Evolutionary conservation across 1,284 basidiomycete species (phyloP).

Genomic region (Trametes pubescens): DNA sequence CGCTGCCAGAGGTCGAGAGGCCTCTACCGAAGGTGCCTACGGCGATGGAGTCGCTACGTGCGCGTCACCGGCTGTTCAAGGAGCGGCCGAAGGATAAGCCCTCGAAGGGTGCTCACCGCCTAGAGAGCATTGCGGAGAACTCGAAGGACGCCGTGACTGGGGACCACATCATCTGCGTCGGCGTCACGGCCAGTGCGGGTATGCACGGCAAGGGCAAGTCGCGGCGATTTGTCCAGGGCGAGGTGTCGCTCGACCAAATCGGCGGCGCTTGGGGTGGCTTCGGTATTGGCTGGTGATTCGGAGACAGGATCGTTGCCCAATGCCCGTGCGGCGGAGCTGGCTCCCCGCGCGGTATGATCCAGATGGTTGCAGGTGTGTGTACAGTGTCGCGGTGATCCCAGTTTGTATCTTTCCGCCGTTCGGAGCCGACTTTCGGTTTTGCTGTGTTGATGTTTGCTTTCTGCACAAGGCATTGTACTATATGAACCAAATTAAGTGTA

Average conservation of each 20-base stretch:
- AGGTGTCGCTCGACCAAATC: slow-evolving; percentile 33
- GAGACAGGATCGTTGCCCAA: not conserved
- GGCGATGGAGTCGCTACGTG: slow-evolving; percentile 4
- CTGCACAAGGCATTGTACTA: slow-evolving; percentile 2
- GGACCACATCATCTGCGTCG: slow-evolving; percentile 27
- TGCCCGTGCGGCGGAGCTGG: slow-evolving; percentile 16
- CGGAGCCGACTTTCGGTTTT: not conserved
- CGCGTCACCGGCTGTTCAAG: slow-evolving; percentile 25
- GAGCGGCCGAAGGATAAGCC: slow-evolving; percentile 27
- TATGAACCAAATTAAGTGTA: not conserved
- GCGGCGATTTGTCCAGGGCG: slow-evolving; percentile 35
- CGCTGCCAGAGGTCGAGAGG: not conserved
- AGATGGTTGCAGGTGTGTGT: not conserved
- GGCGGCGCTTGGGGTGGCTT: slow-evolving; percentile 25
- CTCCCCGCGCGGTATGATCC: not conserved
- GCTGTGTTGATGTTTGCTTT: not conserved
- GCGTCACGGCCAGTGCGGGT: slow-evolving; percentile 35
- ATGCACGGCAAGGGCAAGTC: slow-evolving; percentile 31
- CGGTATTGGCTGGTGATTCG: slow-evolving; percentile 16
- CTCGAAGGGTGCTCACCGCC: slow-evolving; percentile 22
- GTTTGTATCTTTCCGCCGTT: not conserved
- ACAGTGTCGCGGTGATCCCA: not conserved
- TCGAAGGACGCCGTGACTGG: slow-evolving; percentile 2
- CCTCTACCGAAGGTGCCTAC: not conserved
- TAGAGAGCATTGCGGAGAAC: slow-evolving; percentile 31